Conservation (phyloP, 176 grass and related monocot species). For the Carex parvula region DNA sequence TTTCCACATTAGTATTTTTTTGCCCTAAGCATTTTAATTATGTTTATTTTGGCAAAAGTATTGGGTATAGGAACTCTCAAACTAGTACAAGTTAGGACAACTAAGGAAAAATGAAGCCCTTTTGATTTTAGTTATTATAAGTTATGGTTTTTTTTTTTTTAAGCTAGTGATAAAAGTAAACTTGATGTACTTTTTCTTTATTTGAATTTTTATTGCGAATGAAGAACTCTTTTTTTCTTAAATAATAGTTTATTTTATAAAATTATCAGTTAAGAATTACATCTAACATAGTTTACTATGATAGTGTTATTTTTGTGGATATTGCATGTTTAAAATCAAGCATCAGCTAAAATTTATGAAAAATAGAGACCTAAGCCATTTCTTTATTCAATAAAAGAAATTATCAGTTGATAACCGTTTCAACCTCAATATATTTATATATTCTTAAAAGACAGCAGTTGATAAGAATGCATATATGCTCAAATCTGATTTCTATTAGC, state of each 20-base stretch:
- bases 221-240: neutral
- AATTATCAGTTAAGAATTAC: neutral
- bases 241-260: neutral
- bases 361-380: neutral
- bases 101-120: neutral
- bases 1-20: neutral
- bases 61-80: neutral
- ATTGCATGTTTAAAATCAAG: too few relatives aligned
- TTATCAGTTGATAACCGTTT: neutral
- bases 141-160: neutral
- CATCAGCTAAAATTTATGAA: too few relatives aligned
- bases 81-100: neutral
- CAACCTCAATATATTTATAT: neutral
- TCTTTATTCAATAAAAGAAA: neutral
- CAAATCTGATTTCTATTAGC: neutral
- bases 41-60: neutral
- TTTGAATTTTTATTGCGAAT: neutral
- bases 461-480: neutral
- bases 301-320: too few relatives aligned
- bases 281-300: too few relatives aligned
- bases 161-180: neutral
- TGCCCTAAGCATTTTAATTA: neutral
- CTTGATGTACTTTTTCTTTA: neutral
- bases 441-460: neutral
- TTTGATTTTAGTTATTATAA: too few relatives aligned